Evolutionary conservation across 1,284 basidiomycete genomes (phyloP).

Genomic region (Inonotus hispidus): DNA sequence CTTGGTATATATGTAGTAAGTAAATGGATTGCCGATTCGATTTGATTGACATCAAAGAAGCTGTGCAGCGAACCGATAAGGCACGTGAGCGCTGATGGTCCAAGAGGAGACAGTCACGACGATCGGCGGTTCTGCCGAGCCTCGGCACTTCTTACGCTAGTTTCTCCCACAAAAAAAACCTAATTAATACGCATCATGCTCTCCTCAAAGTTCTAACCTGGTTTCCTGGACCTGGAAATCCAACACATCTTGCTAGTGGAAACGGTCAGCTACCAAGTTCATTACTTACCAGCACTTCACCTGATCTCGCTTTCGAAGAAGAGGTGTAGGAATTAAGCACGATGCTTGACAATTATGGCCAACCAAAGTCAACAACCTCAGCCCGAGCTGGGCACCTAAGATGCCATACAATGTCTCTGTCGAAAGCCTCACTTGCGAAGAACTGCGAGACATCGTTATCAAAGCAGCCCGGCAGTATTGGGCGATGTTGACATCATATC

Average conservation of each 20-base stretch:
- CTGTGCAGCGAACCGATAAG: too few species aligned
- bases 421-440: background rate
- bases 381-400: background rate
- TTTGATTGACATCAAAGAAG: too few species aligned
- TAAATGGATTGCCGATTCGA: too few species aligned
- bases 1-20: too few species aligned
- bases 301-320: background rate
- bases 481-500: background rate
- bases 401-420: background rate
- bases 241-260: background rate
- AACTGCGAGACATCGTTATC: background rate
- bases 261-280: background rate
- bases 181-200: too few species aligned
- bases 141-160: too few species aligned
- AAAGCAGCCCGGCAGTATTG: background rate
- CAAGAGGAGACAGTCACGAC: too few species aligned
- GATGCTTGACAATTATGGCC: background rate
- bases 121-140: too few species aligned
- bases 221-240: too few species aligned
- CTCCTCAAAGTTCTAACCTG: background rate
- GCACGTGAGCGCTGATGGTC: too few species aligned
- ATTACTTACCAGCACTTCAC: background rate
- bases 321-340: background rate
- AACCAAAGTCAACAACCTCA: background rate
- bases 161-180: too few species aligned